Evolutionary conservation across 176 grass and related monocot species (phyloP).

Genomic region (Pontederia paniculata): DNA sequence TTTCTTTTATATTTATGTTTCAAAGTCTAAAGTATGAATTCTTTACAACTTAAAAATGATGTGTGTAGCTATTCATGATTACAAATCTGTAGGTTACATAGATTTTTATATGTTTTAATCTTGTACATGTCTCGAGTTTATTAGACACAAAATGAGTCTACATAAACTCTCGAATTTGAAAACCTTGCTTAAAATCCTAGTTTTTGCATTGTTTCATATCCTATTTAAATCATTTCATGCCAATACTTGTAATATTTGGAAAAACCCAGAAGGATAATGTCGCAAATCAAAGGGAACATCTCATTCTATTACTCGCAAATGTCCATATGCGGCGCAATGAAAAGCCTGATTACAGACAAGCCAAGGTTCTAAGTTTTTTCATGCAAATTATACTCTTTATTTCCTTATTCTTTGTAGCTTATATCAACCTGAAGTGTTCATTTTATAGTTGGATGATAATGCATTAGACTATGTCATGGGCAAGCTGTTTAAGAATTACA

Average conservation of each 20-base stretch:
- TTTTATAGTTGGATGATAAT: slow-evolving; percentile 56
- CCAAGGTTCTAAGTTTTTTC: slow-evolving; percentile 44
- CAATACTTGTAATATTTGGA: slow-evolving; percentile 20
- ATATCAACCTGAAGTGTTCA: slow-evolving; percentile 5
- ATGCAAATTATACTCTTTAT: slow-evolving; percentile 9
- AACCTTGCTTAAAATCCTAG: too few relatives aligned
- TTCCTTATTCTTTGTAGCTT: slow-evolving; percentile 12
- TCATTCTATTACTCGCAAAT: slow-evolving; percentile 91
- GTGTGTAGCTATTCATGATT: too few relatives aligned
- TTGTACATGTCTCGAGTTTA: too few relatives aligned
- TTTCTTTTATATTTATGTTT: too few relatives aligned
- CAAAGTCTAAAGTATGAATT: too few relatives aligned
- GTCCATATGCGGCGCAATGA: slow-evolving; percentile 57
- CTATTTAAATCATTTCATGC: slow-evolving; percentile 7
- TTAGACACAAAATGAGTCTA: too few relatives aligned
- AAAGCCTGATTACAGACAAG: slow-evolving; percentile 39
- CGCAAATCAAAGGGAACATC: slow-evolving; percentile 86
- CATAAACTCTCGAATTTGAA: too few relatives aligned
- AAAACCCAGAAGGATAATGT: slow-evolving; percentile 77
- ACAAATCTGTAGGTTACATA: too few relatives aligned
- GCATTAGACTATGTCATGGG: slow-evolving; percentile 74
- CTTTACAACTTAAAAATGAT: too few relatives aligned
- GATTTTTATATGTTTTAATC: too few relatives aligned
- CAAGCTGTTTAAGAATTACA: slow-evolving; percentile 95
- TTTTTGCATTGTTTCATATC: slow-evolving; percentile 16